Conservation (phyloP, 2,329 filamentous ascomycete species). For the Cladosporium colombiae region DNA sequence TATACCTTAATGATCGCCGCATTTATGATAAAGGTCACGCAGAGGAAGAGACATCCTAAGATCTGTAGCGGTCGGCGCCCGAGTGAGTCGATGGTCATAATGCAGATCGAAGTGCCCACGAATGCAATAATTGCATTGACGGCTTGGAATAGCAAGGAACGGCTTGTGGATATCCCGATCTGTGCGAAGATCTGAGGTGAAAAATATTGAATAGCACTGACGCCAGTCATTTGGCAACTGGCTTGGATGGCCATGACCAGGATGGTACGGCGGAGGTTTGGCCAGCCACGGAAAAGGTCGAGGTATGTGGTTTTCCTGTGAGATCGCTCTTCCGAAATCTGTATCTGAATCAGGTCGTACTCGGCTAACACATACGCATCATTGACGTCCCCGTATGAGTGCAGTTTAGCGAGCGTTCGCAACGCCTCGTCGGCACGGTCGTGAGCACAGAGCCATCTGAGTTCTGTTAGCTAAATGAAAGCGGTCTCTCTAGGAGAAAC, state of each 20-base stretch:
- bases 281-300: slow-evolving; percentile 29
- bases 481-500: too few relatives aligned
- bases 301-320: slow-evolving; percentile 26
- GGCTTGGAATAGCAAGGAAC: slow-evolving; percentile 27
- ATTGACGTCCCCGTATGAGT: slow-evolving; percentile 29
- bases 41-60: slow-evolving; percentile 27
- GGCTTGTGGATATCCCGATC: slow-evolving; percentile 27
- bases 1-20: slow-evolving; percentile 28
- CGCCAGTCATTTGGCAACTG: slow-evolving; percentile 34
- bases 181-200: slow-evolving; percentile 30
- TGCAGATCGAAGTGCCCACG: slow-evolving; percentile 24
- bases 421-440: slow-evolving; percentile 26
- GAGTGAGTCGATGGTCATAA: slow-evolving; percentile 29
- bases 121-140: slow-evolving; percentile 30
- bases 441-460: slow-evolving; percentile 29
- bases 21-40: slow-evolving; percentile 30
- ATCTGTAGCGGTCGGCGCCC: slow-evolving; percentile 30
- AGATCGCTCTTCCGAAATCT: slow-evolving; percentile 29
- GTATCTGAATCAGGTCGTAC: slow-evolving; percentile 29
- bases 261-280: slow-evolving; percentile 31
- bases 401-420: slow-evolving; percentile 26
- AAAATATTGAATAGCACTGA: slow-evolving; percentile 36
- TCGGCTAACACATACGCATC: slow-evolving; percentile 31
- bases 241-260: slow-evolving; percentile 33
- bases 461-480: not conserved